Conservation (phyloP, 805 yeast species). For the Scheffersomyces amazonensis region DNA sequence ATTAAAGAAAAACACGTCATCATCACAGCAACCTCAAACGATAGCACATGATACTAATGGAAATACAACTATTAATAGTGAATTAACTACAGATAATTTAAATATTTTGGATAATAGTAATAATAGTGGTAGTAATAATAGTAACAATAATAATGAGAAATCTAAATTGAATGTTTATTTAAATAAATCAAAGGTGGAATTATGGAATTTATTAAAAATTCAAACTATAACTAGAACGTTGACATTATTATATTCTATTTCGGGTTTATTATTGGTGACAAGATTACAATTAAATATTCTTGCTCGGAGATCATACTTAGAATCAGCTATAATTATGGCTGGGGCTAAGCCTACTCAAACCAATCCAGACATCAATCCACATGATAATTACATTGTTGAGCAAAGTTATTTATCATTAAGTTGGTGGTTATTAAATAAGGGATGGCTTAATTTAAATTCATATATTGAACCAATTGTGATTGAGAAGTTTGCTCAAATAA, state of each 20-base stretch:
- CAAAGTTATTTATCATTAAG: constrained; percentile 83
- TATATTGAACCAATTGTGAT: constrained; percentile 56
- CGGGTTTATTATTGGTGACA: constrained; percentile 72
- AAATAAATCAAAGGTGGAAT: constrained; percentile 41
- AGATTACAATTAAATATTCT: constrained; percentile 84
- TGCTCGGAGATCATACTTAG: constrained; percentile 82
- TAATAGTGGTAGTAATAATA: too few species aligned
- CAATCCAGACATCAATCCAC: constrained; percentile 11
- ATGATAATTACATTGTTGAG: constrained; percentile 55
- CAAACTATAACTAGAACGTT: constrained; percentile 72
- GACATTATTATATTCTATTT: constrained; percentile 64
- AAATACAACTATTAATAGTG: constrained; percentile 1
- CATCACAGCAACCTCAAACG: not conserved
- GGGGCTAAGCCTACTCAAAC: constrained; percentile 33
- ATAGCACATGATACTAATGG: not conserved
- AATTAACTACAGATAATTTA: constrained; percentile 40
- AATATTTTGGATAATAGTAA: constrained; percentile 26
- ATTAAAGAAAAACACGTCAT: constrained; percentile 46
- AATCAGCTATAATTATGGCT: constrained; percentile 71
- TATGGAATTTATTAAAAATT: constrained; percentile 82
- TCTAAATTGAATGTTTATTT: constrained; percentile 16
- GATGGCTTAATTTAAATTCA: constrained; percentile 62
- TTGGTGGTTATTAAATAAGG: constrained; percentile 92
- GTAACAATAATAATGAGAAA: constrained; percentile 12
- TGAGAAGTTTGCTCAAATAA: constrained; percentile 57